These are phyloP conservation scores for Phytophthora citricola DNA, from an alignment of 352 stramenopile genomes.

Conservation along the genomic window DNA sequence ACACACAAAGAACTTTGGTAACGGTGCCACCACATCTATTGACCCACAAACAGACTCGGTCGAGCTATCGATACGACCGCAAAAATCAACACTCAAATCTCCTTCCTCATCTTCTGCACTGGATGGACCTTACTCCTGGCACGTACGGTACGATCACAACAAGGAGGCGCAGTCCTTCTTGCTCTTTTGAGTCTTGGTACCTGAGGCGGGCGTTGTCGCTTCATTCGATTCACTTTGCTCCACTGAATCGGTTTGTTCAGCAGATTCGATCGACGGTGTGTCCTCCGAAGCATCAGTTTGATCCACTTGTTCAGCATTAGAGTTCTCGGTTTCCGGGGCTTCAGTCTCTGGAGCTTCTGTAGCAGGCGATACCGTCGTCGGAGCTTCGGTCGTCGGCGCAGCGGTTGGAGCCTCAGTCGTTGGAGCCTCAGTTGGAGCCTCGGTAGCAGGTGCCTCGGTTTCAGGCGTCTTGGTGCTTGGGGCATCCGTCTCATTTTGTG, in stretches of 20 bases:
- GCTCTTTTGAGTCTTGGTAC: slow-evolving; percentile 1
- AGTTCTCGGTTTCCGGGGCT: slow-evolving; percentile 3
- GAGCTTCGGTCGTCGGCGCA: background rate
- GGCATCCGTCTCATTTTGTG: slow-evolving; percentile 13
- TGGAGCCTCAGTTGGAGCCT: slow-evolving; percentile 17
- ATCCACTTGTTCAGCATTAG: slow-evolving; percentile 9
- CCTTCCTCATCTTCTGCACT: slow-evolving; percentile 24
- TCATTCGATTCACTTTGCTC: slow-evolving; percentile 25
- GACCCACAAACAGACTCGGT: slow-evolving; percentile 24
- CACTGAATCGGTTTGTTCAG: slow-evolving; percentile 15
- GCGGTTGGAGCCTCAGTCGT: slow-evolving; percentile 13
- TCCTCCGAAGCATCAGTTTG: background rate
- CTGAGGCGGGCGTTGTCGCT: slow-evolving; percentile 22
- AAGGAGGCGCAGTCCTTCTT: slow-evolving; percentile 32
- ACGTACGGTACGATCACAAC: slow-evolving; percentile 16
- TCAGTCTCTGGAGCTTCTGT: background rate
- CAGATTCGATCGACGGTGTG: background rate
- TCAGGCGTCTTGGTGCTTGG: slow-evolving; percentile 11
- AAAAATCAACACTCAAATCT: slow-evolving; percentile 29
- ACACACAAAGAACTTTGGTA: background rate
- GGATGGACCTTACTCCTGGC: slow-evolving; percentile 4
- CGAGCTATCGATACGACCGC: slow-evolving; percentile 9
- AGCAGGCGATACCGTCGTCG: background rate
- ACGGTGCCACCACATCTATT: slow-evolving; percentile 31
- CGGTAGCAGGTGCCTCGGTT: slow-evolving; percentile 9